Evolutionary conservation across 2,329 filamentous ascomycete genomes (phyloP), one percentile per base, ranked within the genome.

Genomic region (Alternaria arborescens): DNA sequence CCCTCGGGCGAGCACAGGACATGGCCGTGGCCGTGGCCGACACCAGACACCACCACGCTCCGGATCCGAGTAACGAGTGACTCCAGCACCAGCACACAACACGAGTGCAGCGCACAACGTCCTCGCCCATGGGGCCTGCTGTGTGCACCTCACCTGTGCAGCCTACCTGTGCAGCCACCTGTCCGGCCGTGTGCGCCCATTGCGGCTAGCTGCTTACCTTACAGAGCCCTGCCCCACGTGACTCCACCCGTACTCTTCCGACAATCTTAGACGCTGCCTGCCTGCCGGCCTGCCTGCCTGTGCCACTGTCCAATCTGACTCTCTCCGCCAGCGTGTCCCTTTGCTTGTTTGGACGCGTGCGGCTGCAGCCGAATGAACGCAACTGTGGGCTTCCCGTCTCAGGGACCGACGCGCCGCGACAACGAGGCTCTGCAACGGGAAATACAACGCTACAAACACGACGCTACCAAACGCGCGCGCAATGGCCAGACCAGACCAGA

Each of bases 311-410:
- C 38, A 20, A 20, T 20, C 14, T 48, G 46, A 12, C 46, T 48
- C 42, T 48, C 42, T 44, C 40, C 22, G 32, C 55, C 47, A 43
- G 46, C 30, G 47, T 30, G 38, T 52, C 26, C 16, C 22, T 51
- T 55, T 55, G 52, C 44, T 51, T 55, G 36, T 59, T 55, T 44
- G 44, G 18, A 47, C 50, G 52, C 34, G n/a, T 47, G 36, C 58
- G 58, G 58, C 58, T 52, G 28, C 41, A 51, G 46, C 58, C 52
- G 58, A 42, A 44, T 28, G 44, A 56, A 56, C 46, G 22, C 58
- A 60, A 56, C 38, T 56, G 58, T 56, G 46, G 46, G 52, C 58
- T 56, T 60, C 52, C 53, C 58, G 52, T 42, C 22, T 24, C 46
- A 38, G 41, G 30, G 32, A 51, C 58, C 38, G 46, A 51, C 58